Conservation (phyloP, 805 yeast genomes). For the Vanderwaltozyma polyspora region DNA sequence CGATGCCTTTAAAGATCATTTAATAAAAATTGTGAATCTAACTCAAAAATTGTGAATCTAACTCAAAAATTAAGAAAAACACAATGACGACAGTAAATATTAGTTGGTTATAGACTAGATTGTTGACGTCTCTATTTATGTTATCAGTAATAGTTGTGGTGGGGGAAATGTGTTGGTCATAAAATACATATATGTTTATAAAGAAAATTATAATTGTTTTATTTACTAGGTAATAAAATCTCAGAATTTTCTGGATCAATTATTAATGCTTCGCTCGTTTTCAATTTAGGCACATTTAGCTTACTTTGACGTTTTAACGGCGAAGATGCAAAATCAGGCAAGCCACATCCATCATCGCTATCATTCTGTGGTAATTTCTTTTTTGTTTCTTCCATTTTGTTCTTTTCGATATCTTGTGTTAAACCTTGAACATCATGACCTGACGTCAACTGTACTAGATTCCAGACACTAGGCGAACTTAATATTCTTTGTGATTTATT, state of each 20-base stretch:
- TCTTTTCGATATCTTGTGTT: neutral
- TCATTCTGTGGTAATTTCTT: neutral
- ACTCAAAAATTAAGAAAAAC: too few species aligned
- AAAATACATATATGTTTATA: too few species aligned
- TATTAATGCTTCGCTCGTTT: slow-evolving; percentile 12
- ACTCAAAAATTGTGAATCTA: too few species aligned
- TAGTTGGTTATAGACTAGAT: too few species aligned
- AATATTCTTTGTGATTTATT: slow-evolving; percentile 17
- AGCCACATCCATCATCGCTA: slow-evolving; percentile 4
- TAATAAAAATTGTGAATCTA: too few species aligned
- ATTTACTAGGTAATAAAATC: slow-evolving; percentile 19
- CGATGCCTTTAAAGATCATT: too few species aligned
- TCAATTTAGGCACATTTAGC: slow-evolving; percentile 2
- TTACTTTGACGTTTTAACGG: slow-evolving; percentile 17
- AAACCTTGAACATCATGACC: slow-evolving; percentile 26
- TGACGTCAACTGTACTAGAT: slow-evolving; percentile 68
- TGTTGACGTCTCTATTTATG: too few species aligned
- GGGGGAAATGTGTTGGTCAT: too few species aligned
- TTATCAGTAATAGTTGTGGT: too few species aligned
- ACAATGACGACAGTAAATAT: too few species aligned
- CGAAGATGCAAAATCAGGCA: slow-evolving; percentile 17
- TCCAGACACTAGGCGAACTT: slow-evolving; percentile 86
- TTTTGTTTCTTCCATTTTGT: neutral
- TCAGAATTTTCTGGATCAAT: slow-evolving; percentile 25
- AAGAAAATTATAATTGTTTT: too few species aligned